Evolutionary conservation across 2,329 filamentous ascomycete species (phyloP), one percentile per base, ranked within the genome.

Genomic region (Fusarium hainanense): DNA sequence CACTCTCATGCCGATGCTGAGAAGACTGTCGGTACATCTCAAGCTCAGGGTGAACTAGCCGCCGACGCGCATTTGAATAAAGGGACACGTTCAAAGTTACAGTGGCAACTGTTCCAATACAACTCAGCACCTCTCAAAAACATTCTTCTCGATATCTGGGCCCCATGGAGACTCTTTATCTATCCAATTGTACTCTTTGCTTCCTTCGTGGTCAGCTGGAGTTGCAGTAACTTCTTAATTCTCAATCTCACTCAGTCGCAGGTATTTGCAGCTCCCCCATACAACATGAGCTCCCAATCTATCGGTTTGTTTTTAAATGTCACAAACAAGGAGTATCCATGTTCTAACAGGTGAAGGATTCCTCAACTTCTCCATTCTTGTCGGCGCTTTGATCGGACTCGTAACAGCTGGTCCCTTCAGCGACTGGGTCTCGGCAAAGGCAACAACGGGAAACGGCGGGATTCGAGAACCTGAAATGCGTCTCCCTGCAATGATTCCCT

Each of bases 171-270:
- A 30, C 43, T 60, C 0, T 60, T 60, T 0, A 8, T 30, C 4
- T 60, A 60, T 13, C 54, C 58, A 3, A 60, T 60, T 3, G 58
- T 60, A 0, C 54, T 60, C 2, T 60, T 58, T 28, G 54, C 58
- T 5, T 43, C 58, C 4, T 60, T 60, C 1, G 58, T 60, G 3
- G 58, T 60, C 6, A 60, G 58, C 34, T 59, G 58, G 58, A 60
- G 58, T 16, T 60, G 58, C n/a, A 60, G 58, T 11, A 60, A 60
- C 43, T 60, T 60, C 14, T 2, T 60, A 10, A 60, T 60, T 27
- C 54, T 60, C 2, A 60, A 60, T 18, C 54, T 60, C 4, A 60
- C 58, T 0, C 58, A 60, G 12, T 60, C 58, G 8, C 58, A 60
- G 2, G 58, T 59, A 2, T 60, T 60, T 37, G 54, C 54, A 2